Conservation (phyloP, 306 rosid genomes). For the Castanea mollissima region DNA sequence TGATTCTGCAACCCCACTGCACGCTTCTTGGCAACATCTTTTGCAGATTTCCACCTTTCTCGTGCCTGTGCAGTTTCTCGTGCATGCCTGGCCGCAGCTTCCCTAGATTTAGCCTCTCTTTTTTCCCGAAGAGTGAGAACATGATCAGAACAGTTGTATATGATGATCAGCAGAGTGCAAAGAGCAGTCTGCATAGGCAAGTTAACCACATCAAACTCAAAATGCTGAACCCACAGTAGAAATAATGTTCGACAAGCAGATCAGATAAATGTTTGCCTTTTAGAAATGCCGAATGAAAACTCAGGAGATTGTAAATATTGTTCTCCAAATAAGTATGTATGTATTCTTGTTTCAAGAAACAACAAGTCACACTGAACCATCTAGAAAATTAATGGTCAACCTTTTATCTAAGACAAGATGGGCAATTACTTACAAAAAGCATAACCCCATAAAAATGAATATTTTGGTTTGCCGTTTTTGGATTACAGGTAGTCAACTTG, state of each 20-base stretch:
- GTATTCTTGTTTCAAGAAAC: no score
- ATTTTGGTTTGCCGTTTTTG: conserved; percentile 65
- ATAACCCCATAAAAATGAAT: conserved; percentile 70
- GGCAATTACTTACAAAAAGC: conserved; percentile 64
- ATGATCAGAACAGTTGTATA: conserved; percentile 76
- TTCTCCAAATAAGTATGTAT: no score
- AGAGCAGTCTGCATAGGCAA: conserved; percentile 53
- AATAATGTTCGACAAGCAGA: conserved; percentile 1
- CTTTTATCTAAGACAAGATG: conserved; percentile 16
- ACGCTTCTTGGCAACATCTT: conserved; percentile 53
- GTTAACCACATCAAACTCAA: conserved; percentile 25
- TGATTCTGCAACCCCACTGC: conserved; percentile 42
- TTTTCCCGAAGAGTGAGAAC: conserved; percentile 69
- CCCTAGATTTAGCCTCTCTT: conserved; percentile 67
- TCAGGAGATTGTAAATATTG: no score
- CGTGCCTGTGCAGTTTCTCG: conserved; percentile 74
- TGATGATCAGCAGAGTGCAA: conserved; percentile 52
- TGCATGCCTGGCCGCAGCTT: conserved; percentile 71
- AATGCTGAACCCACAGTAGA: conserved; percentile 15
- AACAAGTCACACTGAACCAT: background rate
- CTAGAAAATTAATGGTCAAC: background rate
- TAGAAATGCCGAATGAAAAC: background rate
- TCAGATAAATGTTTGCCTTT: background rate
- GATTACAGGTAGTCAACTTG: conserved; percentile 67
- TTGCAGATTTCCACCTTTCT: conserved; percentile 71